Conservation (phyloP, 2,329 filamentous ascomycete genomes). For the Ophiocordyceps camponoti-rufipedis region DNA sequence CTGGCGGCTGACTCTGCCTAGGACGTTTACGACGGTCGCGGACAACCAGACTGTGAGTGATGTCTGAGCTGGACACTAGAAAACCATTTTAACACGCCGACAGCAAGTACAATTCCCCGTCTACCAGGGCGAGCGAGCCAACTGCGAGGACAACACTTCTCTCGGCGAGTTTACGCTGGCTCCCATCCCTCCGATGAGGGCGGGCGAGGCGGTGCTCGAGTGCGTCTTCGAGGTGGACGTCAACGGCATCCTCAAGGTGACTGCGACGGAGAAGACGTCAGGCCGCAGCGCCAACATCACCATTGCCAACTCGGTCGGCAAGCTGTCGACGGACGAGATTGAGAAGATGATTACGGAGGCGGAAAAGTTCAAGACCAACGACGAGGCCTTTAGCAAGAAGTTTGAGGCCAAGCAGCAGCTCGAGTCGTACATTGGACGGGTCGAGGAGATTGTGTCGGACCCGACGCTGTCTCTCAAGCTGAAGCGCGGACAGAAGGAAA, state of each 20-base stretch:
- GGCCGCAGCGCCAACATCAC: conserved; percentile 98
- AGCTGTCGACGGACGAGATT: conserved; percentile 86
- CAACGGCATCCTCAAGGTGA: conserved; percentile 99
- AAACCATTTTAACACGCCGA: neutral
- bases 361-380: conserved; percentile 95
- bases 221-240: conserved; percentile 98
- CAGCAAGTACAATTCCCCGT: conserved; percentile 57
- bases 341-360: conserved; percentile 96
- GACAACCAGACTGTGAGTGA: conserved; percentile 42
- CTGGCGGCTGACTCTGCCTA: conserved; percentile 2
- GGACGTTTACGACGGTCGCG: conserved; percentile 73
- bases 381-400: conserved; percentile 98
- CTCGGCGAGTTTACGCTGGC: conserved; percentile 94
- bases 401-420: conserved; percentile 99
- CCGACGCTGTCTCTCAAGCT: conserved; percentile 90
- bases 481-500: conserved; percentile 98
- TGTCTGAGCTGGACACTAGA: neutral
- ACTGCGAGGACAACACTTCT: conserved; percentile 97
- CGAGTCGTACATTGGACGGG: conserved; percentile 94
- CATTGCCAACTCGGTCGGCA: conserved; percentile 98
- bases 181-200: conserved; percentile 73
- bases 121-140: conserved; percentile 90
- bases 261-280: conserved; percentile 95
- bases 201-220: conserved; percentile 91
- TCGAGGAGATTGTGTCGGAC: conserved; percentile 97